Conservation (phyloP, 2,329 filamentous ascomycete genomes). For the Thermothelomyces thermophilus region DNA sequence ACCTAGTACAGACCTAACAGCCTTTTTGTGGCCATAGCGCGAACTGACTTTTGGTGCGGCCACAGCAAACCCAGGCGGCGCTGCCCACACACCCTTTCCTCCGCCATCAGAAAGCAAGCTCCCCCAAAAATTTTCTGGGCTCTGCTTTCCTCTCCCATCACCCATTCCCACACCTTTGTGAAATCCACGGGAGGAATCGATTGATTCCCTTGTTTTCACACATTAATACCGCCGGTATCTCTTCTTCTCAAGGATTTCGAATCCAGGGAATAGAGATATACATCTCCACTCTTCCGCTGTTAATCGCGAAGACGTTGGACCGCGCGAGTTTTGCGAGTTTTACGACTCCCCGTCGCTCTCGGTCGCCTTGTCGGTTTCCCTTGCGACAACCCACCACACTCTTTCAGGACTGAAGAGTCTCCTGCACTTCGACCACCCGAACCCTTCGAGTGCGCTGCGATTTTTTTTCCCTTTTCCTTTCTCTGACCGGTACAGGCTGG, state of each 20-base stretch:
- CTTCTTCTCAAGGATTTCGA: constrained; percentile 19
- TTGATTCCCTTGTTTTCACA: constrained; percentile 21
- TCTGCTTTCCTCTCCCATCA: constrained; percentile 19
- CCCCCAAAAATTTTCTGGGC: constrained; percentile 23
- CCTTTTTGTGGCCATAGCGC: constrained; percentile 6
- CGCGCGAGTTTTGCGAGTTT: constrained; percentile 9
- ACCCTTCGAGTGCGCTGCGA: constrained; percentile 12
- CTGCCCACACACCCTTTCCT: constrained; percentile 12
- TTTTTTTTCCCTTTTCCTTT: background rate
- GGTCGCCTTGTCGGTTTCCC: constrained; percentile 15
- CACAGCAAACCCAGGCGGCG: constrained; percentile 5
- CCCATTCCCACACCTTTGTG: constrained; percentile 22
- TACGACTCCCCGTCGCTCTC: constrained; percentile 9
- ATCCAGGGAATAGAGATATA: constrained; percentile 22
- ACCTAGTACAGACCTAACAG: no score
- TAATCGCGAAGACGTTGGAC: constrained; percentile 17
- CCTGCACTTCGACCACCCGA: constrained; percentile 15
- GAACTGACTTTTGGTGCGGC: constrained; percentile 2
- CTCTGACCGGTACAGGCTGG: constrained; percentile 4
- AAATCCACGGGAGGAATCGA: constrained; percentile 23
- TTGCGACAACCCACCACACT: constrained; percentile 22
- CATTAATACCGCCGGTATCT: constrained; percentile 20
- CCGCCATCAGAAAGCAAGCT: constrained; percentile 18
- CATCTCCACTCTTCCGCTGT: constrained; percentile 22
- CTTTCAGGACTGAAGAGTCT: constrained; percentile 23